Percentiles rank a stretch among this genome's conserved stretches.
Conservation (phyloP, 2,329 filamentous ascomycete genomes). For the Nigrospora oryzae region DNA sequence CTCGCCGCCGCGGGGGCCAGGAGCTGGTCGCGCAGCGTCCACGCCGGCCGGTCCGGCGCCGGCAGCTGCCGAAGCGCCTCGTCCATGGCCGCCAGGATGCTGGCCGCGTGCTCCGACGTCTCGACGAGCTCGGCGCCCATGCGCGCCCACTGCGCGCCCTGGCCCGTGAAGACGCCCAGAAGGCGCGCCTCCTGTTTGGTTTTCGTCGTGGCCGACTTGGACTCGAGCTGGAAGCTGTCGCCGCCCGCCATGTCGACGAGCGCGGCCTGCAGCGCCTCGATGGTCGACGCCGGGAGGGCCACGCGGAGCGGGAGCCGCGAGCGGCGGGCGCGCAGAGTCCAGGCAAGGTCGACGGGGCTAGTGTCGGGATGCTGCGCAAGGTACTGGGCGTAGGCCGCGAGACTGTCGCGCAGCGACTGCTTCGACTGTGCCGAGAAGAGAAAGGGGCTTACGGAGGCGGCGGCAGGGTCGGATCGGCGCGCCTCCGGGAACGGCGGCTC, state of each 20-base stretch:
- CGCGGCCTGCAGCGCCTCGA: background rate
- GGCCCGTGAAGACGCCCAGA: constrained; percentile 23
- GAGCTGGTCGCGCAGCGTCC: constrained; percentile 2
- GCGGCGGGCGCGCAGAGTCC: background rate
- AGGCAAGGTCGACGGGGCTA: background rate
- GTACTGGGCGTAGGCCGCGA: background rate
- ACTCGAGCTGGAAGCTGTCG: background rate
- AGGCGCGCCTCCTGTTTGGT: constrained; percentile 3
- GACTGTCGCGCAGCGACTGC: background rate
- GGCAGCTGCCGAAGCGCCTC: background rate
- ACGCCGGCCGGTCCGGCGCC: constrained; percentile 1
- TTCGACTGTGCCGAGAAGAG: background rate
- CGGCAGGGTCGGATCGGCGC: background rate
- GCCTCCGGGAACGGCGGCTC: background rate
- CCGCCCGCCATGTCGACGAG: background rate
- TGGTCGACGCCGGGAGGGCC: background rate
- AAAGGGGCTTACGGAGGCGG: background rate
- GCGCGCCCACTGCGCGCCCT: constrained; percentile 22
- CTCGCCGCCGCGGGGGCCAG: background rate
- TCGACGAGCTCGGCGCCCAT: constrained; percentile 22
- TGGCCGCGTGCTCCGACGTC: background rate
- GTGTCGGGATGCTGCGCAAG: background rate
- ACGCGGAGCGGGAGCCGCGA: background rate
- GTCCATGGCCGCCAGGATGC: background rate
- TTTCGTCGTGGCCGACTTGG: background rate